phyloP scores from a whole-genome alignment of 1,284 basidiomycete species.

The Phenoliferia sp. region DNA sequence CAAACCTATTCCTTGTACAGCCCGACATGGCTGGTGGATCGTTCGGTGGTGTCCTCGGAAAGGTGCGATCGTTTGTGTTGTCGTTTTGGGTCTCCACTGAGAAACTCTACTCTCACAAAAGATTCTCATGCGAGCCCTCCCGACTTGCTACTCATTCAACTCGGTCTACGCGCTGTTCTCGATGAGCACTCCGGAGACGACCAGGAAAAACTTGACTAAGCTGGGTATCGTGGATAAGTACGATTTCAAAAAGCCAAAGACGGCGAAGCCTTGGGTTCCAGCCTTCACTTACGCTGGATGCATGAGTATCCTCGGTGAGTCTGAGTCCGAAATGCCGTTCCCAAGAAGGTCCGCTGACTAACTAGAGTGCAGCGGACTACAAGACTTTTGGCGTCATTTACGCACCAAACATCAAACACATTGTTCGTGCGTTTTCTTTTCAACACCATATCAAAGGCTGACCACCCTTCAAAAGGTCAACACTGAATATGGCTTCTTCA shows the following conservation, averaged over 20 bases:
- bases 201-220: conserved; percentile 51
- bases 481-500: conserved; percentile 14
- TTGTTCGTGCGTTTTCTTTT: neutral
- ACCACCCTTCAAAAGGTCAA: neutral
- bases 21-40: conserved; percentile 26
- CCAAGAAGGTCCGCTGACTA: neutral
- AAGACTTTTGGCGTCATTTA: conserved; percentile 13
- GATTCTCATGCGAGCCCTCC: conserved; percentile 66
- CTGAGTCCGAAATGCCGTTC: neutral
- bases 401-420: conserved; percentile 11
- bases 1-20: conserved; percentile 14
- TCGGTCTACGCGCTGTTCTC: conserved; percentile 81
- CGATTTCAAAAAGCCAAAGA: conserved; percentile 13
- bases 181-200: conserved; percentile 57
- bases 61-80: conserved; percentile 25
- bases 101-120: neutral
- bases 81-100: neutral
- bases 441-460: neutral
- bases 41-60: conserved; percentile 46
- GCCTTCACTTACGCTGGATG: conserved; percentile 2
- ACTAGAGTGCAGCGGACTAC: neutral
- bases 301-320: conserved; percentile 6
- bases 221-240: conserved; percentile 24
- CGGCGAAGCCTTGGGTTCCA: conserved; percentile 1
- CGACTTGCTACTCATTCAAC: conserved; percentile 61